These are phyloP conservation scores for Candida glucosophila DNA, from an alignment of 1,139 yeast species.

Conservation along the genomic window DNA sequence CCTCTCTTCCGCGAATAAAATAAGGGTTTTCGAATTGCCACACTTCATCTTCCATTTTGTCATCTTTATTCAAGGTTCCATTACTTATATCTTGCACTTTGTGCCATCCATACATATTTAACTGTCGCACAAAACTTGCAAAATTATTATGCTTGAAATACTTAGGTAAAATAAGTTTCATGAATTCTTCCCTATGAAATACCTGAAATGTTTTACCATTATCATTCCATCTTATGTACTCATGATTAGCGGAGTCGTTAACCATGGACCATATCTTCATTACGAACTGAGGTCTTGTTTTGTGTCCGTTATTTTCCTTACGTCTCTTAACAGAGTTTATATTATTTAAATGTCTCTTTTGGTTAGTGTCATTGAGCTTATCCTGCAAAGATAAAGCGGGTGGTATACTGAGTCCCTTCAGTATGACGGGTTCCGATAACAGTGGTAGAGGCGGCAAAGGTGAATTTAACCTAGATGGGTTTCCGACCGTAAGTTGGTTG, in stretches of 20 bases:
- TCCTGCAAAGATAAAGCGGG: slow-evolving; percentile 6
- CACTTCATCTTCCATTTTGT: slow-evolving; percentile 27
- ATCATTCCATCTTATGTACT: slow-evolving; percentile 73
- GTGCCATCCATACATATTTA: slow-evolving; percentile 98
- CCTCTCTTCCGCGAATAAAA: slow-evolving; percentile 63
- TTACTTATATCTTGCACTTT: slow-evolving; percentile 75
- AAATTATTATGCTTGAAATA: slow-evolving; percentile 92
- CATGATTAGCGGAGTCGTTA: slow-evolving; percentile 61
- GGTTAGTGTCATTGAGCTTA: slow-evolving; percentile 3
- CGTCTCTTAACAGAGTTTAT: slow-evolving; percentile 13
- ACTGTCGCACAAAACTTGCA: slow-evolving; percentile 89
- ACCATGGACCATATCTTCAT: slow-evolving; percentile 94
- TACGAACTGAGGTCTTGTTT: slow-evolving; percentile 74
- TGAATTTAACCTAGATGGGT: slow-evolving; percentile 9
- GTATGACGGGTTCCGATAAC: slow-evolving; percentile 27
- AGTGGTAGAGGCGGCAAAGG: slow-evolving; percentile 27
- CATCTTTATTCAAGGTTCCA: slow-evolving; percentile 59
- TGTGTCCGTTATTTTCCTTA: slow-evolving; percentile 28
- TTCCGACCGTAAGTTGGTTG: slow-evolving; percentile 8
- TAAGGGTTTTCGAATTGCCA: slow-evolving; percentile 83
- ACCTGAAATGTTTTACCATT: slow-evolving; percentile 86
- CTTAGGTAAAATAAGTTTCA: slow-evolving; percentile 73
- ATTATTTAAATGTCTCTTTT: slow-evolving; percentile 3
- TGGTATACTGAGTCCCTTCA: slow-evolving; percentile 12
- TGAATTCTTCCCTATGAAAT: slow-evolving; percentile 76